phyloP scores from a whole-genome alignment of 2,329 filamentous ascomycete genomes.

The Exophiala sp. region DNA sequence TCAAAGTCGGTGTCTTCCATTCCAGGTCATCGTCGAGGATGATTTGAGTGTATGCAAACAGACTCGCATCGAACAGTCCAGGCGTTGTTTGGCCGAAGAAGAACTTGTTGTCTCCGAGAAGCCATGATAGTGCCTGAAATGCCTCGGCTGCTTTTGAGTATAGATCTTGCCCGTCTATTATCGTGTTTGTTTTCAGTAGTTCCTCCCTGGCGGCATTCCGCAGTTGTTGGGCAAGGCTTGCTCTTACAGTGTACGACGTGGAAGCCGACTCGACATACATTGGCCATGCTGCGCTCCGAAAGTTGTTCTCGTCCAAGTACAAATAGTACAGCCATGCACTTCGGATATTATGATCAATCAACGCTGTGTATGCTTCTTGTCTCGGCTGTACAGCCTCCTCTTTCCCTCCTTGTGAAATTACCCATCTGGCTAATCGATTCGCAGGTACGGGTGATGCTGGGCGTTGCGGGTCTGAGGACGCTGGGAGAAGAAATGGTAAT shows the following conservation, averaged over 20 bases:
- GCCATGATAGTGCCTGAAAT: conserved; percentile 57
- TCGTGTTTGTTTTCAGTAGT: conserved; percentile 59
- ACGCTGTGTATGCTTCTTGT: conserved; percentile 71
- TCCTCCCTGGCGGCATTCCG: conserved; percentile 70
- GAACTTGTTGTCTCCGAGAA: conserved; percentile 58
- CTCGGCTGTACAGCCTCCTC: conserved; percentile 53
- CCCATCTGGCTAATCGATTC: conserved; percentile 67
- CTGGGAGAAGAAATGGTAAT: conserved; percentile 80
- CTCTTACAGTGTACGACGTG: conserved; percentile 59
- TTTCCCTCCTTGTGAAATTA: conserved; percentile 37
- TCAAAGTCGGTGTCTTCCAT: conserved; percentile 57
- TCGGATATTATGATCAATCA: conserved; percentile 74
- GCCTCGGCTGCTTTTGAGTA: conserved; percentile 61
- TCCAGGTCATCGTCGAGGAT: conserved; percentile 62
- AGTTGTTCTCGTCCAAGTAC: conserved; percentile 71
- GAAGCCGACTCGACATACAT: conserved; percentile 69
- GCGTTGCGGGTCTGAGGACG: conserved; percentile 26
- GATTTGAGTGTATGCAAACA: conserved; percentile 87
- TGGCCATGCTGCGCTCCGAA: conserved; percentile 58
- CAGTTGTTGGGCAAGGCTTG: conserved; percentile 63
- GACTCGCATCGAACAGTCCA: conserved; percentile 76
- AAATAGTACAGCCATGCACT: conserved; percentile 84
- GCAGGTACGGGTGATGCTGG: conserved; percentile 52
- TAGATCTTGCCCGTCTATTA: conserved; percentile 56
- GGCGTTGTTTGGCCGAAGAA: conserved; percentile 60